Base-by-base conservation (phyloP, 2,329 filamentous ascomycete species). In the Polychaeton citri region DNA sequence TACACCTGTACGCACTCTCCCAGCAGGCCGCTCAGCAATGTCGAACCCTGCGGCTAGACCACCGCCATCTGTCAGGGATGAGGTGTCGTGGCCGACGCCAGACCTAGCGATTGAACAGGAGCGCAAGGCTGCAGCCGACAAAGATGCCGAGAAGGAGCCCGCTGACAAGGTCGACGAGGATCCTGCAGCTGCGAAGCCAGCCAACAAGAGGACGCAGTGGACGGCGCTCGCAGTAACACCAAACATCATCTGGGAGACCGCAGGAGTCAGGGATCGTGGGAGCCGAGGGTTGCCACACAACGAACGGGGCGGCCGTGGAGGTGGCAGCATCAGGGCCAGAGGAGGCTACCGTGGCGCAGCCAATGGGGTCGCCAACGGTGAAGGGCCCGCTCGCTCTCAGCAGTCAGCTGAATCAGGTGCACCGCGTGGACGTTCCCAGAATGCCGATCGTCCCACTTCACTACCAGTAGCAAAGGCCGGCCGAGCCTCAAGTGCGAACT, bases 61-160 rank as follows among this genome's bases (percentile, higher is more conserved):
- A 4, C 53, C 73, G 21, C 82, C 82, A 18, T 70, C 82, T 2
- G 79, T 84, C 32, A 76, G 73, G 39, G 87, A 96, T 57, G 71
- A 83, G 34, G 66, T 75, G 36, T 77, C 77, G 15, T 98, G 90
- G 90, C 90, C 90, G 12, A 96, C 88, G 2, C 86, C 86, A 1
- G 84, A 94, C 48, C 78, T 70, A 34, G 80, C 78, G 2, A 74
- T 79, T 35, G 76, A 79, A 34, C 85, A 90, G 47, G 74, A 81
- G 42, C 83, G 82, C 61, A 78, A 79, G 51, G 86, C 84, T 58
- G 61, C 68, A 2, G 67, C 74, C 36, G 70, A 78, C 37, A 84
- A 84, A 58, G 68, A 69, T 9, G 69, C 75, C 32, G 78, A 76
- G 35, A 83, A 83, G 56, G 67, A 68, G 10, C 69, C 76, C 33